Percentiles rank a stretch among this genome's conserved stretches.
Conservation (phyloP, 164 flowering plant genomes). For the Vitis rotundifolia region DNA sequence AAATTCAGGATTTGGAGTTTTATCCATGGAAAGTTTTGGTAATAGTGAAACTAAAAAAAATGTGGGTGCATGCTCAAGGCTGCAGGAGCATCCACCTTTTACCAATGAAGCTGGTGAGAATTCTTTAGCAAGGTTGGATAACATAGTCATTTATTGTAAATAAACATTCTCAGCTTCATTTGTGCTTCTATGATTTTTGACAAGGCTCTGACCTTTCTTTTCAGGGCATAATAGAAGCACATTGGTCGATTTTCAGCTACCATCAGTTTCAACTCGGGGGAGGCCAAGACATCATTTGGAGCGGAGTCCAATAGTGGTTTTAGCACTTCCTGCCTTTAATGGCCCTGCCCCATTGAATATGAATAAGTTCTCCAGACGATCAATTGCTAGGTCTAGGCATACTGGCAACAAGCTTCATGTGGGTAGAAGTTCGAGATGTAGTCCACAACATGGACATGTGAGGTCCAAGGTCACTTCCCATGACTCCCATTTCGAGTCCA, state of each 20-base stretch:
- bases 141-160: background rate
- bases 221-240: conserved; percentile 11
- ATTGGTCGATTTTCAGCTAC: background rate
- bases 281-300: conserved; percentile 2
- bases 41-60: conserved; percentile 3
- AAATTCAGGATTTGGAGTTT: conserved; percentile 4
- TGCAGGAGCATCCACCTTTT: background rate
- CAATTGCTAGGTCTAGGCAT: conserved; percentile 5
- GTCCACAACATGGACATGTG: background rate
- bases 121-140: background rate
- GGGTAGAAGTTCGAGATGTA: background rate
- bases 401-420: conserved; percentile 3
- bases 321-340: conserved; percentile 38
- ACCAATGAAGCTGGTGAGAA: conserved; percentile 17
- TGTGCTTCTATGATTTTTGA: background rate
- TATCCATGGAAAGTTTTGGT: background rate
- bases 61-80: conserved; percentile 3
- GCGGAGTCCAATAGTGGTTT: conserved; percentile 24
- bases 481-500: background rate
- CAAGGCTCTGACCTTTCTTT: background rate
- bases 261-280: conserved; percentile 3
- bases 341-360: conserved; percentile 2
- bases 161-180: background rate
- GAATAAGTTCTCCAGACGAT: conserved; percentile 10
- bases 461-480: background rate